Conservation (phyloP, 352 stramenopile species). For the Elongisporangium anandrum region DNA sequence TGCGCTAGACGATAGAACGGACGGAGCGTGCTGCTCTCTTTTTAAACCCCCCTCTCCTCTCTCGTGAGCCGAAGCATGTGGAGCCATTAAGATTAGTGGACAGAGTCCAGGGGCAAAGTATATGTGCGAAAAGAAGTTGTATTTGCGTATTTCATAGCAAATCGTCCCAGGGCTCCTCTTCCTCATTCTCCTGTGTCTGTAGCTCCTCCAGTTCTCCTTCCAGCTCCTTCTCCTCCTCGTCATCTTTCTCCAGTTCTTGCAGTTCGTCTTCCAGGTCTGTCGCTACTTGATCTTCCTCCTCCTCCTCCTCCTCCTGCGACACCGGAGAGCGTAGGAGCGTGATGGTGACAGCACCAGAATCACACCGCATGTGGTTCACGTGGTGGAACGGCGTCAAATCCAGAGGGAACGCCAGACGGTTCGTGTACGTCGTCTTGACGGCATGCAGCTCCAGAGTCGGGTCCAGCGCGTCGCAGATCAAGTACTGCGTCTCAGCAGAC, state of each 20-base stretch:
- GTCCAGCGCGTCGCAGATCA: conserved; percentile 64
- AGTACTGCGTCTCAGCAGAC: conserved; percentile 57
- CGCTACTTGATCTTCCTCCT: too few species aligned
- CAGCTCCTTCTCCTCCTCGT: too few species aligned
- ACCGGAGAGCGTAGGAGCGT: conserved; percentile 15
- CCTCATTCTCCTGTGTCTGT: background rate
- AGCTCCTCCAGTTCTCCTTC: background rate
- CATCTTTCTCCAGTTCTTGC: too few species aligned
- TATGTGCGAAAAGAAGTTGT: background rate
- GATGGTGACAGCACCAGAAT: conserved; percentile 36
- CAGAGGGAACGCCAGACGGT: conserved; percentile 54
- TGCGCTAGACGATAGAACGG: background rate
- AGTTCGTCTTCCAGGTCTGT: conserved; percentile 7
- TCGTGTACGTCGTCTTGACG: conserved; percentile 55
- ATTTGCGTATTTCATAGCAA: conserved; percentile 8
- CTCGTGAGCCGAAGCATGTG: too few species aligned
- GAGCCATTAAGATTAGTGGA: too few species aligned
- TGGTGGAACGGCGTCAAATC: conserved; percentile 50
- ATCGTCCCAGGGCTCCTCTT: conserved; percentile 5
- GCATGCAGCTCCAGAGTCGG: conserved; percentile 53
- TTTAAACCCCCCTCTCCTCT: too few species aligned
- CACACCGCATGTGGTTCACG: conserved; percentile 41
- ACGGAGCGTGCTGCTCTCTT: background rate
- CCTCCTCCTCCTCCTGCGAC: conserved; percentile 2
- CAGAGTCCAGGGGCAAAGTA: background rate